These are phyloP conservation scores for Purpureocillium takamizusanense DNA, from an alignment of 2,329 filamentous ascomycete species.

Conservation along the genomic window DNA sequence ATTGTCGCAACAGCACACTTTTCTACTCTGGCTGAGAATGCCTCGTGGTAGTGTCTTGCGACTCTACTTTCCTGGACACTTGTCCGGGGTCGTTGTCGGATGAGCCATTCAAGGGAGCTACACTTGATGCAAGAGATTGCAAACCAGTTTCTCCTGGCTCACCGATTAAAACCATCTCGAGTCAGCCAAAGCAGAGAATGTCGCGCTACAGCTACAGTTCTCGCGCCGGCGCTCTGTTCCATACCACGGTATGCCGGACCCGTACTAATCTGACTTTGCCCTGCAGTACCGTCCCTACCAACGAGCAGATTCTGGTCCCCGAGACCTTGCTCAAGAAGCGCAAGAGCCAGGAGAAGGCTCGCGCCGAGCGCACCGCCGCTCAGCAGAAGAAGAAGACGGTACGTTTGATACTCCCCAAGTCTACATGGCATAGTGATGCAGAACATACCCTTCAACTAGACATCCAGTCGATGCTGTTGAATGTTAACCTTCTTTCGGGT, in stretches of 20 bases:
- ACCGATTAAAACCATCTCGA: slow-evolving; percentile 79
- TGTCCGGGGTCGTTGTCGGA: slow-evolving; percentile 64
- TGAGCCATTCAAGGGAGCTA: slow-evolving; percentile 38
- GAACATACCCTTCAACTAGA: slow-evolving; percentile 88
- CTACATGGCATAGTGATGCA: slow-evolving; percentile 65
- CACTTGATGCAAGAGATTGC: slow-evolving; percentile 1
- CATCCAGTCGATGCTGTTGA: slow-evolving; percentile 87
- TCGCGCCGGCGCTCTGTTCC: slow-evolving; percentile 70
- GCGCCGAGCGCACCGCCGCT: slow-evolving; percentile 75
- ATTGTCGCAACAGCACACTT: slow-evolving; percentile 49
- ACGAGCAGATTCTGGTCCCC: slow-evolving; percentile 93
- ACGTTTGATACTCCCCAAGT: slow-evolving; percentile 36
- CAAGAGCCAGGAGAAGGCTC: slow-evolving; percentile 99
- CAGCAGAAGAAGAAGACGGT: slow-evolving; percentile 87
- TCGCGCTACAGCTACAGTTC: slow-evolving; percentile 87
- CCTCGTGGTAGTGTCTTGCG: slow-evolving; percentile 15
- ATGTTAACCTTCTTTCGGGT: slow-evolving; percentile 99
- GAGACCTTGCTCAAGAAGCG: slow-evolving; percentile 99
- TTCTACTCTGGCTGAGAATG: slow-evolving; percentile 14
- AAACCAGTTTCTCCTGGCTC: slow-evolving; percentile 31
- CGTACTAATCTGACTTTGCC: slow-evolving; percentile 66
- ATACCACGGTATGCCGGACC: slow-evolving; percentile 56
- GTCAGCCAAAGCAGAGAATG: slow-evolving; percentile 86
- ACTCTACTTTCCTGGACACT: slow-evolving; percentile 28
- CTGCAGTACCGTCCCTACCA: slow-evolving; percentile 76